A percentile compares a stretch with the other conserved stretches of the same genome.
These are phyloP conservation scores for Helminthosporium solani DNA, from an alignment of 2,329 filamentous ascomycete species.

Conservation along the genomic window DNA sequence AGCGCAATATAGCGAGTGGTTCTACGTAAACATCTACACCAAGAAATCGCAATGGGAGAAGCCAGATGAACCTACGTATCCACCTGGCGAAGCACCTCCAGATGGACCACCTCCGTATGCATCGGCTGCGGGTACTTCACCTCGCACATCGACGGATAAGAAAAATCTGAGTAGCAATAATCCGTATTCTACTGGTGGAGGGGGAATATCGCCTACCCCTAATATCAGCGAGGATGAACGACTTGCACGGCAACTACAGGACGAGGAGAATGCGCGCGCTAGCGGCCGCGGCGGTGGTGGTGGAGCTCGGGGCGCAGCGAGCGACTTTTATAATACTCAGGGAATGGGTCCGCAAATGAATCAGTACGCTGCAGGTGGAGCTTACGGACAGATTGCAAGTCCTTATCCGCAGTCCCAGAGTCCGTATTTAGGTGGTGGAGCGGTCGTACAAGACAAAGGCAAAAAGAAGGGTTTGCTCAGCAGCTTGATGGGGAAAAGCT, in stretches of 20 bases:
- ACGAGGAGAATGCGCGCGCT: conserved; percentile 72
- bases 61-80: conserved; percentile 68
- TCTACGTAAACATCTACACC: conserved; percentile 86
- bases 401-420: conserved; percentile 21
- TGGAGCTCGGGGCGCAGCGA: conserved; percentile 49
- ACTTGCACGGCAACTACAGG: conserved; percentile 75
- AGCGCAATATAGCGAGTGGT: conserved; percentile 87
- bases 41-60: conserved; percentile 90
- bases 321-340: conserved; percentile 51
- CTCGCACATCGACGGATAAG: conserved; percentile 43
- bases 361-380: conserved; percentile 20
- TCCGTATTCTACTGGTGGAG: conserved; percentile 61
- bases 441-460: conserved; percentile 27
- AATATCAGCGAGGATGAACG: conserved; percentile 66
- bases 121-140: conserved; percentile 42
- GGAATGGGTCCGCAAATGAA: conserved; percentile 9
- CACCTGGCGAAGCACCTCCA: conserved; percentile 49
- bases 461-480: conserved; percentile 51
- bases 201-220: conserved; percentile 4
- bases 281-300: conserved; percentile 38
- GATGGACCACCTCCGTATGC: conserved; percentile 67
- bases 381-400: conserved; percentile 22
- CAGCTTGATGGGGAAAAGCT: conserved; percentile 50
- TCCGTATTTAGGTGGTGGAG: conserved; percentile 2
- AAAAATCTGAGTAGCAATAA: conserved; percentile 63